Evolutionary conservation across 1,284 basidiomycete species (phyloP).

Genomic region (Dichomitus squalens): DNA sequence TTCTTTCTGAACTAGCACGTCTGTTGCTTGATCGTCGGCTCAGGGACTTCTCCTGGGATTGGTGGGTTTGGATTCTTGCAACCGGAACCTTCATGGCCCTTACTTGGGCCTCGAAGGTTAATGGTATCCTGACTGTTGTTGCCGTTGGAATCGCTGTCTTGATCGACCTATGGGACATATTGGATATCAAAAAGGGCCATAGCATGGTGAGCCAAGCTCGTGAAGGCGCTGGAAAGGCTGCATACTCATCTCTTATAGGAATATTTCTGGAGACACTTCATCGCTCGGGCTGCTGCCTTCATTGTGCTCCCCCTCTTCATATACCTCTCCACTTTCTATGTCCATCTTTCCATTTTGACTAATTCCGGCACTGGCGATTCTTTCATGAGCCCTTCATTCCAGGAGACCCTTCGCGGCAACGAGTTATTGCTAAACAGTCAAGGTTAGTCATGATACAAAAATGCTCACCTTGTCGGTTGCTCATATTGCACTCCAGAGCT

Average conservation of each 20-base stretch:
- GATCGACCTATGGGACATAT: conserved; percentile 93
- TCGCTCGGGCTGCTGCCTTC: conserved; percentile 84
- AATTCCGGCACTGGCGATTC: conserved; percentile 91
- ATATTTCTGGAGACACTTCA: conserved; percentile 89
- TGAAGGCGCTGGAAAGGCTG: not conserved
- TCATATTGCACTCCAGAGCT: conserved; percentile 66
- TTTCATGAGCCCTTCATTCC: conserved; percentile 99
- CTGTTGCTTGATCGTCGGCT: conserved; percentile 7
- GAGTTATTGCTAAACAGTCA: conserved; percentile 89
- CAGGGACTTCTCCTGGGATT: conserved; percentile 84
- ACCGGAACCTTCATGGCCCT: conserved; percentile 95
- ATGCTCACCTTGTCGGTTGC: not conserved
- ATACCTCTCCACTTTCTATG: conserved; percentile 96
- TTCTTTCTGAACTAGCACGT: not conserved
- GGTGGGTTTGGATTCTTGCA: conserved; percentile 94
- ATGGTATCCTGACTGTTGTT: conserved; percentile 91
- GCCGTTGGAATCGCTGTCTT: conserved; percentile 91
- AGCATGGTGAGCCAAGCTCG: conserved; percentile 66
- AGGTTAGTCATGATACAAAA: conserved; percentile 50
- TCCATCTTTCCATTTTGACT: conserved; percentile 92
- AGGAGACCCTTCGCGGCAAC: conserved; percentile 93
- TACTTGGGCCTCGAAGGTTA: conserved; percentile 98
- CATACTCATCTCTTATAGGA: conserved; percentile 54
- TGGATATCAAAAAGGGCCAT: conserved; percentile 86
- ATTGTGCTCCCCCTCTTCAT: conserved; percentile 88